A percentile compares a stretch with the other conserved stretches of the same genome.
These are phyloP conservation scores for Adansonia madagascariensis DNA, from an alignment of 441 rosid genomes.

Conservation along the genomic window DNA sequence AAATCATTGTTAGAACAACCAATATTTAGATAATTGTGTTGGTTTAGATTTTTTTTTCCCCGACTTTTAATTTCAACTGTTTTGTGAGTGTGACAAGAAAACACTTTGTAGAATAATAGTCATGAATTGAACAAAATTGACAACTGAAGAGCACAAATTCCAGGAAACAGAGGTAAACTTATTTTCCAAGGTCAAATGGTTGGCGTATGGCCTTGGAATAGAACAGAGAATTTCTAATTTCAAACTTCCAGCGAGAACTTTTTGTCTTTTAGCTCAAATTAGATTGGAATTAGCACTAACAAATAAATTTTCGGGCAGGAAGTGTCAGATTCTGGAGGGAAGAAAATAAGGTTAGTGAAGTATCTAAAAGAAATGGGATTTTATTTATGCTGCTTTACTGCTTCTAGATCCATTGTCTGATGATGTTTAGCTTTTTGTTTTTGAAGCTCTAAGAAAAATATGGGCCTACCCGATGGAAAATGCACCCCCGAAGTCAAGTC, in stretches of 20 bases:
- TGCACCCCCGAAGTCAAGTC: constrained; percentile 40
- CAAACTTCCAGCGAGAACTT: constrained; percentile 13
- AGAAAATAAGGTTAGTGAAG: constrained; percentile 50
- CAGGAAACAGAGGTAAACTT: background rate
- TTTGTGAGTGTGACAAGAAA: background rate
- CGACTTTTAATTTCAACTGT: background rate
- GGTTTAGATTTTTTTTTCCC: background rate
- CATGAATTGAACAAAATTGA: background rate
- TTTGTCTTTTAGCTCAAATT: background rate
- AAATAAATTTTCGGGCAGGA: constrained; percentile 42
- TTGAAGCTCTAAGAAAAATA: constrained; percentile 47
- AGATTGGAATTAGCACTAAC: constrained; percentile 10
- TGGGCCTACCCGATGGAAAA: constrained; percentile 31
- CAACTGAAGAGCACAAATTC: background rate
- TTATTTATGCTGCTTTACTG: background rate
- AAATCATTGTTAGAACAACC: background rate
- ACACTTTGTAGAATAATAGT: background rate
- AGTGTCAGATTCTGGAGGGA: constrained; percentile 38
- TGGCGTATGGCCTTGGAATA: background rate
- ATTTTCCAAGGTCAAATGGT: constrained; percentile 10
- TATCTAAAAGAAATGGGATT: constrained; percentile 1
- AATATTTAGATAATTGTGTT: background rate
- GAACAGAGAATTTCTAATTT: background rate
- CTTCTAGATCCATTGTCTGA: constrained; percentile 12
- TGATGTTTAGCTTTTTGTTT: constrained; percentile 1